Evolutionary conservation across 2,329 filamentous ascomycete genomes (phyloP), one percentile per base, ranked within the genome.

Genomic region (Teratosphaeria viscida): DNA sequence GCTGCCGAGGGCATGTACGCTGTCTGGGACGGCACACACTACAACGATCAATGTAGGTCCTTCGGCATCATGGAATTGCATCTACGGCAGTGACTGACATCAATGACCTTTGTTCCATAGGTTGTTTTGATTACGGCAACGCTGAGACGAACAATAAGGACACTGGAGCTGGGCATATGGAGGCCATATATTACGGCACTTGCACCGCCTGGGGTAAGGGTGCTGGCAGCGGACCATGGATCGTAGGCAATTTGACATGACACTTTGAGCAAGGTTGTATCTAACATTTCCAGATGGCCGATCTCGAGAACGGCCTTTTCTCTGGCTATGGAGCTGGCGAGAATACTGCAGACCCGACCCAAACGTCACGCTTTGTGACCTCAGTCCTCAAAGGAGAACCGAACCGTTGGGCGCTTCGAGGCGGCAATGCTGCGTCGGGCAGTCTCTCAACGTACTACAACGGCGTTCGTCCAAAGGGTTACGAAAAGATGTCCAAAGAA

Each of bases 291-390:
- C n/a, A 49, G 43, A 86, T 87, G 83, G 85, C 83, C 0, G 85
- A 87, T 70, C 77, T 87, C 0, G 85, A 87, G 69, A 86, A 87
- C 62, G 82, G 82, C 2, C 72, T 87, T 1, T 87, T 86, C 73
- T 84, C 83, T 0, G 84, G 84, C 14, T 11, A 57, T 1, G 76
- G 69, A 59, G 32, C 76, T 2, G 68, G 66, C 1, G 69, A 78
- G 58, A 85, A 86, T 67, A 52, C 76, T 1, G 77, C 58, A 1
- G 77, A 85, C 64, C 81, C 81, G 7, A 76, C 80, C 0, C 74
- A 85, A 61, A 72, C 75, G 1, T 72, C 73, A 60, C 79, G 83
- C 0, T 87, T 87, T 68, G 58, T 83, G 56, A 86, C 80, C 6
- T 75, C 82, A 0, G 66, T 77, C 3, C 59, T 86, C 58, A 87